These are phyloP conservation scores for Sanghuangporus weigelae DNA, from an alignment of 1,284 basidiomycete species.

Conservation along the genomic window DNA sequence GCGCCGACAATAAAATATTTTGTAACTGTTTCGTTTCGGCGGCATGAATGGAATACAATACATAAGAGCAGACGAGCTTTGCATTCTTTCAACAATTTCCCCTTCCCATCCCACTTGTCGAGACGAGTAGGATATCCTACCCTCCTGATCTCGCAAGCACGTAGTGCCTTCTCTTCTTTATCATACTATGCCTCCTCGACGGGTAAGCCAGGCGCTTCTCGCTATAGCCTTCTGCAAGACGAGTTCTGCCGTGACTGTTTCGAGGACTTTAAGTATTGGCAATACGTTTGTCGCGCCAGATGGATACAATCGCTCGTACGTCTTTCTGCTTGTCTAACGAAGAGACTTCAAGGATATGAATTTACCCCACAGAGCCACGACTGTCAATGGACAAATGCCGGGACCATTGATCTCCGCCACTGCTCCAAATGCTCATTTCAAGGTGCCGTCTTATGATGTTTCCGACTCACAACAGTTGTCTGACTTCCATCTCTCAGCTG, in stretches of 20 bases:
- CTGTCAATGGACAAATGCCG: slow-evolving; percentile 11
- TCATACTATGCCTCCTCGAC: neutral
- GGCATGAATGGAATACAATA: neutral
- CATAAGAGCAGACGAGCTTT: neutral
- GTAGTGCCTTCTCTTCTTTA: neutral
- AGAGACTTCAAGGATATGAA: neutral
- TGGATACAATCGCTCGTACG: slow-evolving; percentile 16
- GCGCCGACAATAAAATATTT: neutral
- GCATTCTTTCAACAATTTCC: no score
- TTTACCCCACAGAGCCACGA: neutral
- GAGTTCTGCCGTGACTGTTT: neutral
- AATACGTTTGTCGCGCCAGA: slow-evolving; percentile 14
- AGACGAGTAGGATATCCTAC: neutral
- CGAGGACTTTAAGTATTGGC: slow-evolving; percentile 2
- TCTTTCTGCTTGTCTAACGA: neutral
- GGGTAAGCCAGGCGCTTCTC: neutral
- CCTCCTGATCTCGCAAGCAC: neutral
- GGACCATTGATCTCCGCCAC: slow-evolving; percentile 12
- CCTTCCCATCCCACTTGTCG: neutral
- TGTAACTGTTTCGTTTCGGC: neutral
- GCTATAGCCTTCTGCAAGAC: neutral
- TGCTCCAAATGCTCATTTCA: slow-evolving; percentile 9
- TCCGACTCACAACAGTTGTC: neutral
- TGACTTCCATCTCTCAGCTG: slow-evolving; percentile 19
- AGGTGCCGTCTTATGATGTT: slow-evolving; percentile 1